These are phyloP conservation scores for Inonotus obliquus DNA, from an alignment of 1,284 basidiomycete species.

Conservation along the genomic window DNA sequence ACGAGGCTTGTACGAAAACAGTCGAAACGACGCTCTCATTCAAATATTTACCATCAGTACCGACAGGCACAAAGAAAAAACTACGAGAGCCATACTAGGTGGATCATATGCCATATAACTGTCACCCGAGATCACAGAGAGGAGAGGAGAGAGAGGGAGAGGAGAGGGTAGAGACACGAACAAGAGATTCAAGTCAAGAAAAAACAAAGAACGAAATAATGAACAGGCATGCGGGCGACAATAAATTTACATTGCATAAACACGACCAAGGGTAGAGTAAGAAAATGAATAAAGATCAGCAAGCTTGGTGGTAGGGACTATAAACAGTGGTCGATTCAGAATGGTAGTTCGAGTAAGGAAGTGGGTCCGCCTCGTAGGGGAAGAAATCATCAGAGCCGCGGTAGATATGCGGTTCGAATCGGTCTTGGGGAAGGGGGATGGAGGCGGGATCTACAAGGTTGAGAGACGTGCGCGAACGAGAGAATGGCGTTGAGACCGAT, in stretches of 20 bases:
- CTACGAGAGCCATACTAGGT: no score
- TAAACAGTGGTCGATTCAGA: conserved; percentile 35
- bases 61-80: conserved; percentile 27
- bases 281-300: conserved; percentile 39
- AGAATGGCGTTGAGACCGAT: conserved; percentile 49
- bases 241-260: conserved; percentile 16
- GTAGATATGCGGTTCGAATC: conserved; percentile 53
- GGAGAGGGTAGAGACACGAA: conserved; percentile 22
- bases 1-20: not conserved
- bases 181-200: conserved; percentile 2
- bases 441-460: conserved; percentile 47
- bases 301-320: conserved; percentile 48
- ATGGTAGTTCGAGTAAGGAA: conserved; percentile 50
- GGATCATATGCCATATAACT: no score
- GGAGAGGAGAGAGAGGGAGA: conserved; percentile 15
- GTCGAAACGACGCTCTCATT: not conserved
- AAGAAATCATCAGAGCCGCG: conserved; percentile 56
- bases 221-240: conserved; percentile 12
- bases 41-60: not conserved
- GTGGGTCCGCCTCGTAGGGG: conserved; percentile 60
- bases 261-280: not conserved
- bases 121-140: no score
- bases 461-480: conserved; percentile 38
- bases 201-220: conserved; percentile 28
- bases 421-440: conserved; percentile 45